These are phyloP conservation scores for Dactylellina haptotyla DNA, from an alignment of 2,329 filamentous ascomycete genomes.

Conservation along the genomic window DNA sequence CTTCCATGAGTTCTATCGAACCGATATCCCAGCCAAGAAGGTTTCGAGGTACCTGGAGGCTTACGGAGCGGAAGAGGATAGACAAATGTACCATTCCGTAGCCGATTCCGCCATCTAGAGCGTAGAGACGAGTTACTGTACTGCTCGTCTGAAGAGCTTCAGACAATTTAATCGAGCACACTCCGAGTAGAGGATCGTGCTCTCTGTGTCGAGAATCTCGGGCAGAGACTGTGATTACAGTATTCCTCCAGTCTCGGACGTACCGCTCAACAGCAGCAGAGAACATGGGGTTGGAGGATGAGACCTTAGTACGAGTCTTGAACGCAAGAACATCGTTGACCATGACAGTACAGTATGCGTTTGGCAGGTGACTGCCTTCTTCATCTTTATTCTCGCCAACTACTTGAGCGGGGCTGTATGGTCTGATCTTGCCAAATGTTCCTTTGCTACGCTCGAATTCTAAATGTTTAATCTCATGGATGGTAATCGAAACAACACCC, in stretches of 20 bases:
- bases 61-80: slow-evolving; percentile 86
- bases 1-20: slow-evolving; percentile 85
- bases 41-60: slow-evolving; percentile 82
- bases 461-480: slow-evolving; percentile 95
- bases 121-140: slow-evolving; percentile 91
- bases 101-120: slow-evolving; percentile 91
- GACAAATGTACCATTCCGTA: slow-evolving; percentile 91
- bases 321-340: slow-evolving; percentile 82
- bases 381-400: slow-evolving; percentile 87
- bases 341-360: slow-evolving; percentile 91
- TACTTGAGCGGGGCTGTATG: slow-evolving; percentile 52
- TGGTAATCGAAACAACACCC: slow-evolving; percentile 83
- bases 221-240: slow-evolving; percentile 85
- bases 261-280: slow-evolving; percentile 96
- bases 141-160: slow-evolving; percentile 89
- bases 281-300: slow-evolving; percentile 94
- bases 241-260: slow-evolving; percentile 89
- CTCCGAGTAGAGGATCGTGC: slow-evolving; percentile 92
- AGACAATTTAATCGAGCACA: slow-evolving; percentile 86
- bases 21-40: slow-evolving; percentile 95
- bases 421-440: slow-evolving; percentile 72
- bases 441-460: slow-evolving; percentile 92
- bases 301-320: slow-evolving; percentile 91
- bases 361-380: slow-evolving; percentile 80
- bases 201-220: slow-evolving; percentile 88